Conservation (phyloP, 768 basidiomycete genomes). For the Amanita molliuscula region DNA sequence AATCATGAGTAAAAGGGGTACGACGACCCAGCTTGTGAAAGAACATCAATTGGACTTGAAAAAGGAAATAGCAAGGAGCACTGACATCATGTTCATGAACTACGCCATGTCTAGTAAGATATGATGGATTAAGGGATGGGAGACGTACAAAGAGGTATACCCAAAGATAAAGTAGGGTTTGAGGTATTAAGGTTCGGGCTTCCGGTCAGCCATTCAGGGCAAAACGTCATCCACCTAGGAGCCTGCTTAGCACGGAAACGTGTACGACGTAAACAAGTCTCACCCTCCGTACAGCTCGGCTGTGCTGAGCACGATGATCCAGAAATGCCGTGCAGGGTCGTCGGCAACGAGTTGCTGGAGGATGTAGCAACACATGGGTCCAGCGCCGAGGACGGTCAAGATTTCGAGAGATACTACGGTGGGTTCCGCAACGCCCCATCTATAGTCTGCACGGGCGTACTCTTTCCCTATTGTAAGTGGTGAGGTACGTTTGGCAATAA, state of each 20-base stretch:
- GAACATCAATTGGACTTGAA: neutral
- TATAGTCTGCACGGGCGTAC: constrained; percentile 69
- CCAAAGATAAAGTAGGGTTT: constrained; percentile 64
- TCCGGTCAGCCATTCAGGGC: constrained; percentile 77
- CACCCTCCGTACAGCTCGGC: constrained; percentile 75
- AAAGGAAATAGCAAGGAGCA: constrained; percentile 5
- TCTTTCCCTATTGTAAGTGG: constrained; percentile 50
- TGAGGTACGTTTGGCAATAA: neutral
- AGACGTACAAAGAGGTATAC: constrained; percentile 68
- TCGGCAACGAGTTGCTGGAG: constrained; percentile 51
- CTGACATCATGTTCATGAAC: constrained; percentile 79
- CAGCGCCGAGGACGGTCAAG: constrained; percentile 72
- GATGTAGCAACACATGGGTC: constrained; percentile 65
- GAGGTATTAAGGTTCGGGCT: constrained; percentile 64
- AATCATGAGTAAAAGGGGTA: constrained; percentile 68
- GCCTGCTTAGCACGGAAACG: neutral
- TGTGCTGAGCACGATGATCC: constrained; percentile 71
- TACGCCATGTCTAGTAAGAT: constrained; percentile 16
- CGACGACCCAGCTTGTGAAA: constrained; percentile 59
- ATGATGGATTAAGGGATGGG: neutral
- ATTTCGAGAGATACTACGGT: constrained; percentile 77
- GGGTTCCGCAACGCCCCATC: constrained; percentile 75
- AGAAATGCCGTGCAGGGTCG: constrained; percentile 64
- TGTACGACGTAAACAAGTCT: constrained; percentile 9
- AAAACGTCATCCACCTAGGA: constrained; percentile 77